Conservation (phyloP, 352 stramenopile genomes). For the Phytophthora multivora region DNA sequence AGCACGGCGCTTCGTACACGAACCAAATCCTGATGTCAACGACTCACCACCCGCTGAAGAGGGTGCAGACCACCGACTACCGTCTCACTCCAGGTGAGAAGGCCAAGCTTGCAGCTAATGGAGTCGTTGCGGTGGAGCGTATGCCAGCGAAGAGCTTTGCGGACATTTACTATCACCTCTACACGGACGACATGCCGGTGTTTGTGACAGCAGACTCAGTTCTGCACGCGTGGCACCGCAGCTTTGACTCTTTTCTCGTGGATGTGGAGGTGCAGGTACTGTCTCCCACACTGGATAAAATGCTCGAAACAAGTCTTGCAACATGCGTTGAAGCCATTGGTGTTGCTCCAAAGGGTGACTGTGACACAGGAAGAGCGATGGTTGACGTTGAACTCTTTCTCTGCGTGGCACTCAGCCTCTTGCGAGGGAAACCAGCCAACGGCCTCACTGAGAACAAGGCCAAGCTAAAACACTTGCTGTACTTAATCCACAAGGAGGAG, state of each 20-base stretch:
- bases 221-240: constrained; percentile 46
- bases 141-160: constrained; percentile 36
- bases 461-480: constrained; percentile 1
- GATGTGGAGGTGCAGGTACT: constrained; percentile 16
- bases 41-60: constrained; percentile 19
- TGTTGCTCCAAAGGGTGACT: neutral
- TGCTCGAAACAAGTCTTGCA: constrained; percentile 2
- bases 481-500: constrained; percentile 3
- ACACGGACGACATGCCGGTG: constrained; percentile 38
- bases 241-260: constrained; percentile 38
- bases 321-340: neutral
- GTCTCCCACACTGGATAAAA: constrained; percentile 5
- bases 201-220: constrained; percentile 42
- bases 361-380: neutral
- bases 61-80: constrained; percentile 24
- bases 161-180: constrained; percentile 35
- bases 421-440: constrained; percentile 1
- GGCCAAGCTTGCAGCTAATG: constrained; percentile 14
- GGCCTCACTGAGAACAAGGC: neutral
- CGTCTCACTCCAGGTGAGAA: constrained; percentile 26
- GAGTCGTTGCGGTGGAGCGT: constrained; percentile 22
- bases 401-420: constrained; percentile 12
- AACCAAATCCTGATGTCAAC: constrained; percentile 1
- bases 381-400: constrained; percentile 27
- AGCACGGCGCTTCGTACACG: constrained; percentile 1